These are phyloP conservation scores for Nectriaceae sp. DNA, from an alignment of 2,329 filamentous ascomycete genomes.

Conservation along the genomic window DNA sequence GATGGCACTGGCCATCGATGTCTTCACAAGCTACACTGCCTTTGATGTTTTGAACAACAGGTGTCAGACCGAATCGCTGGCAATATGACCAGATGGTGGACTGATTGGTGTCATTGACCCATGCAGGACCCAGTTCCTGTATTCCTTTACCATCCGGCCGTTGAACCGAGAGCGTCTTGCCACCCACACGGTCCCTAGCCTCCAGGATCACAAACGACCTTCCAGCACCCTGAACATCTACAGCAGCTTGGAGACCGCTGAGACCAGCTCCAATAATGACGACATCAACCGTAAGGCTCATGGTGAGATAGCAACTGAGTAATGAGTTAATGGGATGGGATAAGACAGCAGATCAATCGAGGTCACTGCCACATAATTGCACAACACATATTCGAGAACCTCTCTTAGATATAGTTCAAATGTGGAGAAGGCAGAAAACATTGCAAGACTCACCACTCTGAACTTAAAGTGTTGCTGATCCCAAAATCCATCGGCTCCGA, in stretches of 20 bases:
- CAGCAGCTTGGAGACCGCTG: conserved; percentile 5
- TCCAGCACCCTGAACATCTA: background rate
- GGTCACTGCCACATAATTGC: too few relatives aligned
- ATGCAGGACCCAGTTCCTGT: background rate
- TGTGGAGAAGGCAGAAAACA: too few relatives aligned
- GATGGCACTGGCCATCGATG: background rate
- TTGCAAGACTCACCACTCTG: too few relatives aligned
- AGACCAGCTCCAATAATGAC: conserved; percentile 6
- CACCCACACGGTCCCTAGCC: conserved; percentile 4
- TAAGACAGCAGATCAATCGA: too few relatives aligned
- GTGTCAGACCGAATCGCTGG: background rate
- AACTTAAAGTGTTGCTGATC: too few relatives aligned
- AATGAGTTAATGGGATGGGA: too few relatives aligned
- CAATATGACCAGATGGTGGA: background rate
- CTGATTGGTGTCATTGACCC: background rate
- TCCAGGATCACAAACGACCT: conserved; percentile 4
- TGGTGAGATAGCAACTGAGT: background rate
- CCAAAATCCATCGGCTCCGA: too few relatives aligned
- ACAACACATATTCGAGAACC: too few relatives aligned
- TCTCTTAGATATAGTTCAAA: too few relatives aligned
- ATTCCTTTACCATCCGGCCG: background rate
- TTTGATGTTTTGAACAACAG: background rate
- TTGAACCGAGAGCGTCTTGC: background rate
- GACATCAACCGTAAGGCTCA: background rate
- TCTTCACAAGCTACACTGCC: background rate